Evolutionary conservation across 768 basidiomycete genomes (phyloP), one percentile per base, ranked within the genome.

Genomic region (Exidia glandulosa): DNA sequence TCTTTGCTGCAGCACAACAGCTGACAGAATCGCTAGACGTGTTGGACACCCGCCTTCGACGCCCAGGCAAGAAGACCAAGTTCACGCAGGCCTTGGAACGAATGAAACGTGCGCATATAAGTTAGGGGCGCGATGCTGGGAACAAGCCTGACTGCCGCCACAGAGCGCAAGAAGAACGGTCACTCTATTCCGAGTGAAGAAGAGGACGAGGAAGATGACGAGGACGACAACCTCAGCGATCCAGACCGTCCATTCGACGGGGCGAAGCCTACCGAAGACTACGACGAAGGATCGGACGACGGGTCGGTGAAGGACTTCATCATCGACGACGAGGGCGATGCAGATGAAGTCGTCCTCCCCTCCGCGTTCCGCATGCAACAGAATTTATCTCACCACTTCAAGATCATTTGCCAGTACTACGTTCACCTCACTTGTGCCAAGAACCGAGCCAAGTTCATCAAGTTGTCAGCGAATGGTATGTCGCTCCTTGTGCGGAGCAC

Each of bases 331-430:
- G 70, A 70, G 56, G 66, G 70, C 27, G 75, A 69, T 7, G 69
- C 61, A 29, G 73, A 67, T 0, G 66, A 69, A 3, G 70, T 79
- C 23, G 71, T 77, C 34, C 76, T 91, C n/a, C 90, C 90, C 9
- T 76, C 77, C 57, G 81, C 86, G 65, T 95, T 90, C 73, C 92
- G 89, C 70, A 84, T 88, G 1, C 85, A 87, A 68, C 84, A 91
- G 67, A 87, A 90, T 65, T 75, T 88, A 23, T 74, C 80, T 14
- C 81, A 87, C 63, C 88, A 92, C 62, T 91, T 92, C 80, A 93
- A 92, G 73, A 85, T 87, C 37, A 78, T 93, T 48, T 92, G 90
- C 64, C 92, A 95, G 67, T 80, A 93, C 31, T 88, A 93, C 63
- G 88, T 93, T 13, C 85, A 93, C 64, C 74, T 94, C 45, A 87